phyloP scores from a whole-genome alignment of 371 early-diverging fungal genomes.

The Mortierella sp. region DNA sequence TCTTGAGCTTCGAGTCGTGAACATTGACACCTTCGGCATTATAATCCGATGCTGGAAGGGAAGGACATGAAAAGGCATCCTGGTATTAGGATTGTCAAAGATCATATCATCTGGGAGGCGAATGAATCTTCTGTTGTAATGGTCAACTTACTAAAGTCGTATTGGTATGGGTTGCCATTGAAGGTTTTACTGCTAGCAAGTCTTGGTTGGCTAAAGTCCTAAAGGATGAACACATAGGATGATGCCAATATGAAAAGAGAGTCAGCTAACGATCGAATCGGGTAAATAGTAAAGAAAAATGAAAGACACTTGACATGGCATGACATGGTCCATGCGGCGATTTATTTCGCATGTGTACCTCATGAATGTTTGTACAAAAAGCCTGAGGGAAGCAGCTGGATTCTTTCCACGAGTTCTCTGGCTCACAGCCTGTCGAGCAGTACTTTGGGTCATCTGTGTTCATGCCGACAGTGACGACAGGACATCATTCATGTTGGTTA shows the following conservation, averaged over 20 bases:
- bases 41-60: slow-evolving; percentile 32
- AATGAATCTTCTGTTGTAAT: neutral
- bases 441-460: slow-evolving; percentile 31
- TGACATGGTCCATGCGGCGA: neutral
- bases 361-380: slow-evolving; percentile 32
- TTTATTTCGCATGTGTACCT: slow-evolving; percentile 17
- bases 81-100: neutral
- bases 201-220: slow-evolving; percentile 36
- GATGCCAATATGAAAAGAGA: neutral
- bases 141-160: slow-evolving; percentile 42
- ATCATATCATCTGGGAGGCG: neutral
- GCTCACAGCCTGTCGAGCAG: slow-evolving; percentile 44
- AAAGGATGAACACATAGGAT: neutral
- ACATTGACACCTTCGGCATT: slow-evolving; percentile 37
- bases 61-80: neutral
- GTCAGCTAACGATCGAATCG: neutral
- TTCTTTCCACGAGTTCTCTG: slow-evolving; percentile 49
- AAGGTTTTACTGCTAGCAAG: slow-evolving; percentile 22
- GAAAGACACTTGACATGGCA: neutral
- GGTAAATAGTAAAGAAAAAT: neutral
- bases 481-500: neutral
- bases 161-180: slow-evolving; percentile 43
- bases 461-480: neutral
- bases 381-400: slow-evolving; percentile 46
- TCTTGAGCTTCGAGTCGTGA: slow-evolving; percentile 37